Conservation (phyloP, 371 early-diverging fungal species). For the Catenaria anguillulae region DNA sequence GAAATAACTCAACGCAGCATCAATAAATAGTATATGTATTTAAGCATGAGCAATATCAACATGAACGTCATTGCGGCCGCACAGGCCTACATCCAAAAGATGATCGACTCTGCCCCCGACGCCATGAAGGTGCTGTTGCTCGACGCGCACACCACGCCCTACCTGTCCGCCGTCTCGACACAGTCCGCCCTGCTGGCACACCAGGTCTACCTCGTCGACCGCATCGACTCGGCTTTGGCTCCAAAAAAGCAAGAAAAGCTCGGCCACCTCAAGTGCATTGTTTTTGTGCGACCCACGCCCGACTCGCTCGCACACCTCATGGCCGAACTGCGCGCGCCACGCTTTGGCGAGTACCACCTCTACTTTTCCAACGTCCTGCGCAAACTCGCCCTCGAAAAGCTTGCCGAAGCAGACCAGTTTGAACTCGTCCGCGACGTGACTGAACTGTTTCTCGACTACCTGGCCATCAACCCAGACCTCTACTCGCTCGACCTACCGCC, state of each 20-base stretch:
- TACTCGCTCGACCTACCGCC: constrained; percentile 58
- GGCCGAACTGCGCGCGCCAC: constrained; percentile 76
- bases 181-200: constrained; percentile 76
- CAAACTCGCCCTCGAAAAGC: constrained; percentile 72
- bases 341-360: constrained; percentile 85
- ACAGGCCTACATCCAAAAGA: constrained; percentile 80
- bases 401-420: constrained; percentile 88
- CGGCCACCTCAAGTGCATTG: constrained; percentile 84
- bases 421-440: constrained; percentile 88
- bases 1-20: no score
- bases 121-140: constrained; percentile 92
- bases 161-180: constrained; percentile 77
- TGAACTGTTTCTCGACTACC: constrained; percentile 87
- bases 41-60: no score
- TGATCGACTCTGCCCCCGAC: constrained; percentile 49
- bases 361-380: constrained; percentile 82
- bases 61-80: constrained; percentile 64
- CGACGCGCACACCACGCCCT: constrained; percentile 69
- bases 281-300: constrained; percentile 72
- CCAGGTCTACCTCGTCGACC: constrained; percentile 85
- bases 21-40: no score
- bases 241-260: constrained; percentile 52
- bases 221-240: constrained; percentile 64
- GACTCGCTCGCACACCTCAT: constrained; percentile 66
- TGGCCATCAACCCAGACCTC: constrained; percentile 65